Base-by-base conservation (phyloP, 1,284 basidiomycete genomes). In the Ganoderma lucidum region DNA sequence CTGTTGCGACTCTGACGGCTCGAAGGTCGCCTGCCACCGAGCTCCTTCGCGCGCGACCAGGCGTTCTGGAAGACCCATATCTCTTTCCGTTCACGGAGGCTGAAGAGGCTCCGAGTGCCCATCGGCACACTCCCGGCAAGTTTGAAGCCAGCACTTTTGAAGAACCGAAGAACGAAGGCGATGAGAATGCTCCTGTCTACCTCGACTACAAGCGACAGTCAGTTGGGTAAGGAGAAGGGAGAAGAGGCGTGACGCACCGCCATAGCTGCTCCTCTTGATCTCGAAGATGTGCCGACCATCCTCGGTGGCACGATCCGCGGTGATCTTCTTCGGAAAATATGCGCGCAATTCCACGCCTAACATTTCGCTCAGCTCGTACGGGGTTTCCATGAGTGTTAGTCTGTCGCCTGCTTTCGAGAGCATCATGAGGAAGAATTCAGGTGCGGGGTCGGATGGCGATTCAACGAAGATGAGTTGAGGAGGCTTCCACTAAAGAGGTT, bases 401-500 rank as follows among this genome's bases (percentile, higher is more conserved):
- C 85, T 85, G 65, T 85, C 83, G 3, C 88, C 88, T 9, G 85
- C 82, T 59, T 83, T 82, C 37, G 88, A 88, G 75, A 93, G 84
- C 75, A 85, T 86, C 32, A 87, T 87, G 19, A 90, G 78, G 75
- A 93, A 92, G 77, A 92, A 90, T 61, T 84, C 80, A 0, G 86
- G 82, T 10, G 74, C 72, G 44, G 55, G 65, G 45, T 90, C 89
- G 10, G 83, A 80, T 32, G 79, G 76, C 14, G 81, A 81, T 42
- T 86, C 83, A 72, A 88, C 74, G 72, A 83, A 93, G 62, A 93
- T 81, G 32, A 93, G 83, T 23, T 88, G 88, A 48, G 90, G 88
- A 42, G 85, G 81, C 85, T 90, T 73, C 30, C 75, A 72, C 79
- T 81, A 8, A 8, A 12, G n/a, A 45, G 30, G 48, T 66, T 28